Evolutionary conservation across 805 yeast genomes (phyloP).

Genomic region (Metschnikowia gruessii): DNA sequence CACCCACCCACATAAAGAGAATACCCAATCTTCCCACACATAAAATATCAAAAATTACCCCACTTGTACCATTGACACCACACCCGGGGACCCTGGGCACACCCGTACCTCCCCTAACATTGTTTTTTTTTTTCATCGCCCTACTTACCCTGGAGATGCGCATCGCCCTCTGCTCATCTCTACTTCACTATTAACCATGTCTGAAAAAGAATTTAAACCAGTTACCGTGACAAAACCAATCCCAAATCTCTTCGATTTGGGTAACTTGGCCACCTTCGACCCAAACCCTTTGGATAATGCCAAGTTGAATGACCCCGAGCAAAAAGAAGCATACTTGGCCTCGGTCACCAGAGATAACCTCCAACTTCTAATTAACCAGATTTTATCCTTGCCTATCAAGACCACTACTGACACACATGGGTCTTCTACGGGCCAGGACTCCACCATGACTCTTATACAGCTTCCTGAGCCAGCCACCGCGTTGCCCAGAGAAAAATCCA

Average conservation of each 20-base stretch:
- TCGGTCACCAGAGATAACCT: conserved; percentile 84
- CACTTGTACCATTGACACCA: too few species aligned
- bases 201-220: conserved; percentile 47
- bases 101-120: conserved; percentile 10
- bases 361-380: conserved; percentile 86
- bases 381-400: conserved; percentile 84
- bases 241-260: conserved; percentile 86
- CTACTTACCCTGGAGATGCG: conserved; percentile 16
- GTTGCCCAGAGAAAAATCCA: conserved; percentile 91
- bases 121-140: conserved; percentile 2
- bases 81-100: not conserved
- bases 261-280: conserved; percentile 88
- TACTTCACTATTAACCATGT: conserved; percentile 13
- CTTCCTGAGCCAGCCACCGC: conserved; percentile 80
- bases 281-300: conserved; percentile 75
- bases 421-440: conserved; percentile 57
- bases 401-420: conserved; percentile 74
- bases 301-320: conserved; percentile 50
- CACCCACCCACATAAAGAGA: too few species aligned
- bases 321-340: conserved; percentile 62
- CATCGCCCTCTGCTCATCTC: conserved; percentile 12
- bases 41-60: too few species aligned
- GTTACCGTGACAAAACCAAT: conserved; percentile 89
- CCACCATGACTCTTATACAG: conserved; percentile 77
- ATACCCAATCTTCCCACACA: too few species aligned